phyloP scores from a whole-genome alignment of 768 basidiomycete genomes.

The Russula dissimulans region DNA sequence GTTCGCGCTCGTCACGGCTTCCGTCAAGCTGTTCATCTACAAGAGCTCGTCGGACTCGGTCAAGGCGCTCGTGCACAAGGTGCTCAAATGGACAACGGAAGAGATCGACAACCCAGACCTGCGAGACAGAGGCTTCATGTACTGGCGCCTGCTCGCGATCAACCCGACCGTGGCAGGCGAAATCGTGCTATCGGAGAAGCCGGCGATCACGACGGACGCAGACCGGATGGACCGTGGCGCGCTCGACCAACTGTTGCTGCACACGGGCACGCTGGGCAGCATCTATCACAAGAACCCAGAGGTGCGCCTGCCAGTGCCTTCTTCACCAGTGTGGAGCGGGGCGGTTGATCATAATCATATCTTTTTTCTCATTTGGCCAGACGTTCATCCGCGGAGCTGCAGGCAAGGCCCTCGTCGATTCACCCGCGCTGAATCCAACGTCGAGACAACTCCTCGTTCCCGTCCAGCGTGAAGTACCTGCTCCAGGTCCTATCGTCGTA shows the following conservation, averaged over 20 bases:
- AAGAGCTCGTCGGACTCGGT: constrained; percentile 74
- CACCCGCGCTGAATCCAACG: constrained; percentile 78
- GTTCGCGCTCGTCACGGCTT: constrained; percentile 85
- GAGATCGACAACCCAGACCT: constrained; percentile 98
- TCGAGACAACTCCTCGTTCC: constrained; percentile 67
- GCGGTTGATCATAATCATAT: not conserved
- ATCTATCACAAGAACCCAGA: constrained; percentile 99
- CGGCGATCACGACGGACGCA: constrained; percentile 94
- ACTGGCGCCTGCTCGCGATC: constrained; percentile 94
- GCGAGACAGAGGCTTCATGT: constrained; percentile 97
- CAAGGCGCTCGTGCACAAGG: constrained; percentile 87
- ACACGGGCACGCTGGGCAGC: constrained; percentile 88
- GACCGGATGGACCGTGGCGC: constrained; percentile 96
- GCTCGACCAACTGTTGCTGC: constrained; percentile 86
- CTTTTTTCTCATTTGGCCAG: constrained; percentile 29
- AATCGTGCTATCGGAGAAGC: constrained; percentile 88
- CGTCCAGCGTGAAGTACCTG: constrained; percentile 43
- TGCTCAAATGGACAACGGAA: constrained; percentile 95
- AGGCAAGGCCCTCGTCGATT: constrained; percentile 75
- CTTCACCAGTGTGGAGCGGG: no score
- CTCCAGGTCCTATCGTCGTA: constrained; percentile 37
- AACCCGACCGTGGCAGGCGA: constrained; percentile 83
- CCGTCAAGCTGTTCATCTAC: constrained; percentile 93
- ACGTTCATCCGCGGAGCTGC: constrained; percentile 90
- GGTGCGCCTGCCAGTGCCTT: constrained; percentile 34